Base-by-base conservation (phyloP, 139 green algal genomes). In the Tetratostichococcus sp. region DNA sequence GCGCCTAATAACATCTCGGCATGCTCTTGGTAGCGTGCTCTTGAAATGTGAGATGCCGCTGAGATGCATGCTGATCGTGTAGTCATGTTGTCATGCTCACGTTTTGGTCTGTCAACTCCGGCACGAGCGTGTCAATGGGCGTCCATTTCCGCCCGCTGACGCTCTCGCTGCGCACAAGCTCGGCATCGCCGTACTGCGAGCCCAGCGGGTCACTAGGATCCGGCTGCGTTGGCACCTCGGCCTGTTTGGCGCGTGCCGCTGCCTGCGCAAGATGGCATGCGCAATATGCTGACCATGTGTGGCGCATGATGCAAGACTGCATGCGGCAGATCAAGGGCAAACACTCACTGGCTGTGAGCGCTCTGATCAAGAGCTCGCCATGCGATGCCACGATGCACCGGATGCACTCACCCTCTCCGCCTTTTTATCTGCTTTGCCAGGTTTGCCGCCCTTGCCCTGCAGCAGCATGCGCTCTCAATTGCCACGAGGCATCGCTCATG, bases 171-270 rank as follows among this genome's bases (percentile, higher is more conserved):
- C 97, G 92, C 14, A 98, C 86, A 71, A 95, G 76, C 14, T 80
- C 70, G 1, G 86, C 58, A 73, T 99, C 94, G 39, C 96, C 96
- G 72, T 98, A 99, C n/a, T 88, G 85, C 23, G 90, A 81, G n/a
- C 71, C 81, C 22, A 97, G 86, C 0, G 93, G 93, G 82, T 99
- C 96, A 50, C 91, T 85, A 5, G 87, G 79, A 30, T 97, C 93
- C 4, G 91, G 69, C 67, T 90, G 71, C 0, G 87, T 91, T 35
- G 79, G 77, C 0, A 79, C 76, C 23, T 82, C 86, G 35, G 84
- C 78, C 84, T 94, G 95, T 35, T 84, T 86, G 26, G 82, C 83
- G 74, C 91, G 83, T 6, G 81, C 81, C 28, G 85, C 83, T 26
- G 88, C 84, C 85, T 90, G 50, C 31, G 72, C 50, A 30, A 57